Conservation (phyloP, 2,329 filamentous ascomycete genomes). For the Colletotrichum eleusines region DNA sequence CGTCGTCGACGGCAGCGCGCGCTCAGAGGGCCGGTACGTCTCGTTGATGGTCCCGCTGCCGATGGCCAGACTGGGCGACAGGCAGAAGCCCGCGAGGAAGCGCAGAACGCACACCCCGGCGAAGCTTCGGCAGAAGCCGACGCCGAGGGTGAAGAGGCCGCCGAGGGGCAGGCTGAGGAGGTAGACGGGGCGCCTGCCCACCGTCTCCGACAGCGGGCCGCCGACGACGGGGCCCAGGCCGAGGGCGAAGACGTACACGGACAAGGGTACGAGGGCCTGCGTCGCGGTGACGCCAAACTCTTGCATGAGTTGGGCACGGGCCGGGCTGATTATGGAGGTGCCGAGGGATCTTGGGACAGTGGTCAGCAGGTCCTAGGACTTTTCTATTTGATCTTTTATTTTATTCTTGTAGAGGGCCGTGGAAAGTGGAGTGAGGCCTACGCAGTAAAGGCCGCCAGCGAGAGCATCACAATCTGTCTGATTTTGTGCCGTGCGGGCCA, state of each 20-base stretch:
- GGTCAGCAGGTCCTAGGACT: slow-evolving; percentile 5
- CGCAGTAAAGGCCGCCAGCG: slow-evolving; percentile 56
- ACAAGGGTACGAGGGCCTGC: slow-evolving; percentile 68
- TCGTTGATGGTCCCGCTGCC: slow-evolving; percentile 64
- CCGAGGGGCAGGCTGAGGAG: slow-evolving; percentile 59
- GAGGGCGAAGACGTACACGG: slow-evolving; percentile 71
- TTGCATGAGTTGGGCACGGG: slow-evolving; percentile 57
- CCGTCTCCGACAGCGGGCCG: slow-evolving; percentile 69
- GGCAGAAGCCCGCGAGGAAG: slow-evolving; percentile 67
- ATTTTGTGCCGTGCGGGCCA: slow-evolving; percentile 59
- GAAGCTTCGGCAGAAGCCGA: slow-evolving; percentile 64
- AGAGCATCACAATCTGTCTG: slow-evolving; percentile 54
- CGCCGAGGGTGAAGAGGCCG: slow-evolving; percentile 67
- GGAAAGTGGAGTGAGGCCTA: slow-evolving; percentile 46
- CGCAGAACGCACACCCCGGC: slow-evolving; percentile 64
- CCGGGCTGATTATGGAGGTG: slow-evolving; percentile 66
- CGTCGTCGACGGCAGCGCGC: slow-evolving; percentile 57
- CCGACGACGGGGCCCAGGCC: slow-evolving; percentile 70
- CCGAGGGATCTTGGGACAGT: slow-evolving; percentile 61
- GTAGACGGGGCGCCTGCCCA: slow-evolving; percentile 68
- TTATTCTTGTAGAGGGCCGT: not conserved
- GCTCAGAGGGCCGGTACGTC: slow-evolving; percentile 56
- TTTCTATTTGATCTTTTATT: too few relatives aligned
- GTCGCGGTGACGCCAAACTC: slow-evolving; percentile 68
- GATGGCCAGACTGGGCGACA: slow-evolving; percentile 62